A percentile compares a stretch with the other conserved stretches of the same genome.
Conservation (phyloP, 2,329 filamentous ascomycete genomes). For the Fusarium virguliforme region DNA sequence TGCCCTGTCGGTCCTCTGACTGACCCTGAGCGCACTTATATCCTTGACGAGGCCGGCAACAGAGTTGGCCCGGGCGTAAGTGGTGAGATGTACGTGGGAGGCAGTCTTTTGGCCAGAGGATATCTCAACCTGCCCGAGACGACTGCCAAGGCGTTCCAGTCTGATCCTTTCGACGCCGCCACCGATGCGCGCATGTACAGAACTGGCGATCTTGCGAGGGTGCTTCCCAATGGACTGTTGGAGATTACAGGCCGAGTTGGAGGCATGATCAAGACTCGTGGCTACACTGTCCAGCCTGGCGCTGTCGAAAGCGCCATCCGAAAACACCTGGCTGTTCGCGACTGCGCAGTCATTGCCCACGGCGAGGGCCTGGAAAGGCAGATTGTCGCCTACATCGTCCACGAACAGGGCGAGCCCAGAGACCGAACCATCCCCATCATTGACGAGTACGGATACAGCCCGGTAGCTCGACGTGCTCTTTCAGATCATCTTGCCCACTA, state of each 20-base stretch:
- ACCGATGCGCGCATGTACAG: slow-evolving; percentile 80
- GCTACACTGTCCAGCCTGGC: slow-evolving; percentile 83
- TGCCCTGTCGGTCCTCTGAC: slow-evolving; percentile 83
- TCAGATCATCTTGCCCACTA: slow-evolving; percentile 81
- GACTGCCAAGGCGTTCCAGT: slow-evolving; percentile 80
- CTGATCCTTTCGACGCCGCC: slow-evolving; percentile 74
- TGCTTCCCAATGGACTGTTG: slow-evolving; percentile 77
- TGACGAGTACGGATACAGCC: slow-evolving; percentile 80
- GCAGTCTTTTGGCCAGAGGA: slow-evolving; percentile 80
- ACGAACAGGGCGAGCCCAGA: slow-evolving; percentile 72
- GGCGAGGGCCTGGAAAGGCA: slow-evolving; percentile 84
- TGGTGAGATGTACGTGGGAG: slow-evolving; percentile 84
- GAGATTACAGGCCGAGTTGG: slow-evolving; percentile 85
- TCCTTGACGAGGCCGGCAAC: slow-evolving; percentile 79
- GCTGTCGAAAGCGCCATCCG: slow-evolving; percentile 83
- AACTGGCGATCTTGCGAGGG: slow-evolving; percentile 79
- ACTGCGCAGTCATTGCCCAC: slow-evolving; percentile 81
- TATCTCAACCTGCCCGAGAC: slow-evolving; percentile 87
- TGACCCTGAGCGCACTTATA: slow-evolving; percentile 78
- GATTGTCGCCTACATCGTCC: slow-evolving; percentile 83
- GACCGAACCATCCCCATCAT: slow-evolving; percentile 76
- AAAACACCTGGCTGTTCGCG: slow-evolving; percentile 77
- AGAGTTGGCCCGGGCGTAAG: slow-evolving; percentile 73
- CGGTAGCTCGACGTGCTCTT: slow-evolving; percentile 76
- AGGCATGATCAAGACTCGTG: slow-evolving; percentile 85